Evolutionary conservation across 176 grass and related monocot genomes (phyloP).

Genomic region (Urochloa ruziziensis): DNA sequence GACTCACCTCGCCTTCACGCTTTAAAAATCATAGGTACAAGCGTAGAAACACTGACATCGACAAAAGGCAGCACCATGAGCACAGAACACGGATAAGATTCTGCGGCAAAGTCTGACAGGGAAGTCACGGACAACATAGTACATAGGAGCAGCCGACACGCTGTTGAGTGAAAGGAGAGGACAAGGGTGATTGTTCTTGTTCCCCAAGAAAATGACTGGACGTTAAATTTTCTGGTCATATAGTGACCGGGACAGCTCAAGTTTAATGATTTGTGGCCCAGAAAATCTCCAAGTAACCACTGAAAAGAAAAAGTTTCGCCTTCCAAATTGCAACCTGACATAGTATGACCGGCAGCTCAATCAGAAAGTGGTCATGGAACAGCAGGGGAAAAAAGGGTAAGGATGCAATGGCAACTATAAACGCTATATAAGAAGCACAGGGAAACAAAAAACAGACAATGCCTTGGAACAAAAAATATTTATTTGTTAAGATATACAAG

Average conservation of each 20-base stretch:
- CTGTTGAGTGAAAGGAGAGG: background rate
- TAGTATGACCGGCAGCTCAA: background rate
- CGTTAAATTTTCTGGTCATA: background rate
- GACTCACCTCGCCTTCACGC: too few species aligned
- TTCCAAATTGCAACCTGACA: background rate
- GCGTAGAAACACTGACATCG: background rate
- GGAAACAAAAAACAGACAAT: background rate
- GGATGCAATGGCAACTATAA: background rate
- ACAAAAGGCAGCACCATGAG: background rate
- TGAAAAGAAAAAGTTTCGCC: background rate
- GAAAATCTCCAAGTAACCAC: background rate
- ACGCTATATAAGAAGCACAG: background rate
- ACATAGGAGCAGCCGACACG: background rate
- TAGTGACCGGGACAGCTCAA: background rate
- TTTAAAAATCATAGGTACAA: too few species aligned
- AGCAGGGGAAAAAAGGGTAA: background rate
- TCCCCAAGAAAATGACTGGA: background rate
- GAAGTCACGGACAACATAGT: background rate
- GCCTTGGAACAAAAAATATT: background rate
- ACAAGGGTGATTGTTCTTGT: background rate
- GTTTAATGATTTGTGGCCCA: background rate
- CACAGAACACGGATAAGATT: background rate
- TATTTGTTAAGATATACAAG: conserved; percentile 4
- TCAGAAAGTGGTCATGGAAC: background rate
- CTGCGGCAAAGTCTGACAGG: background rate